A percentile compares a stretch with the other conserved stretches of the same genome.
These are phyloP conservation scores for Tephrocybe rancida DNA, from an alignment of 768 basidiomycete genomes.

Conservation along the genomic window DNA sequence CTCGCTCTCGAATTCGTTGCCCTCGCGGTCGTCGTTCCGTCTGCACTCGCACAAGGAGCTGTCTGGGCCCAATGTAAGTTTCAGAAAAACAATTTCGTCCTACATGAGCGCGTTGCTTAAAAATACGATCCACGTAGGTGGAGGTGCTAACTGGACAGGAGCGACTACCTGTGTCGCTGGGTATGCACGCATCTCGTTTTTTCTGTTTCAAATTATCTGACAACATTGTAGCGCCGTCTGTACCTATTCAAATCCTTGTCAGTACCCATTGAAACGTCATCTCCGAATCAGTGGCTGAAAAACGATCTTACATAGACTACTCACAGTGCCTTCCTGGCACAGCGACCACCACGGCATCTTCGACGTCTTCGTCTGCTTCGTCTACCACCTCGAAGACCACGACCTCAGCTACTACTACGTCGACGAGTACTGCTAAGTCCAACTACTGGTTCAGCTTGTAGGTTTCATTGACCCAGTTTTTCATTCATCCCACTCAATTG, in stretches of 20 bases:
- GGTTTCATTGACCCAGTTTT: no score
- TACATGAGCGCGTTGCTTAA: background rate
- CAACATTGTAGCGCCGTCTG: slow-evolving; percentile 19
- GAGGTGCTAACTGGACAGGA: slow-evolving; percentile 40
- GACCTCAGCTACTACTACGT: background rate
- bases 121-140: slow-evolving; percentile 9
- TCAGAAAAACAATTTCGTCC: background rate
- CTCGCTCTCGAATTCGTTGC: slow-evolving; percentile 4
- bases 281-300: background rate
- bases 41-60: slow-evolving; percentile 17
- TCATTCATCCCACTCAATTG: no score
- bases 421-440: no score
- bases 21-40: slow-evolving; percentile 10
- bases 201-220: background rate
- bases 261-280: background rate
- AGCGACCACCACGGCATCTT: slow-evolving; percentile 4
- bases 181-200: slow-evolving; percentile 17
- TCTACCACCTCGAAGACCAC: slow-evolving; percentile 19
- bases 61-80: slow-evolving; percentile 20
- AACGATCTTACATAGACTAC: slow-evolving; percentile 29
- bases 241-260: slow-evolving; percentile 29
- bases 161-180: slow-evolving; percentile 42
- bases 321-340: slow-evolving; percentile 40
- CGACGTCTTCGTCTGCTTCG: slow-evolving; percentile 7
- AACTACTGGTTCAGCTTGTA: no score